A percentile compares a stretch with the other conserved stretches of the same genome.
Conservation (phyloP, 768 basidiomycete genomes). For the Mycena indigotica region DNA sequence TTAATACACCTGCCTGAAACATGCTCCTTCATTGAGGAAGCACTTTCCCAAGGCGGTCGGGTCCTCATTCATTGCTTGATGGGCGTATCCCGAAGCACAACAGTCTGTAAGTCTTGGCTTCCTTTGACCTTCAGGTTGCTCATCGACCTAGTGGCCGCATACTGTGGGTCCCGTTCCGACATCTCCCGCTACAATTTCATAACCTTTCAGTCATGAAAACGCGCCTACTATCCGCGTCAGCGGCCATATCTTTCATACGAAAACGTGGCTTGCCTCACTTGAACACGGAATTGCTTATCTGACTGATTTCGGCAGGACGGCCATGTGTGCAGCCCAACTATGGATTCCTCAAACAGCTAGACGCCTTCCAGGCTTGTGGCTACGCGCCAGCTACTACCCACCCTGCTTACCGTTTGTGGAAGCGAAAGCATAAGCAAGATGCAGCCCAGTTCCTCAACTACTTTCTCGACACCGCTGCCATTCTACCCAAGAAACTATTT, state of each 20-base stretch:
- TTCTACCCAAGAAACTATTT: conserved; percentile 52
- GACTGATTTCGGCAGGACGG: conserved; percentile 32
- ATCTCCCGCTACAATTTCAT: background rate
- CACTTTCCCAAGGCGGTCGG: conserved; percentile 52
- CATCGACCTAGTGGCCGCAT: conserved; percentile 13
- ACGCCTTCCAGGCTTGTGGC: conserved; percentile 53
- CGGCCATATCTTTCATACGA: conserved; percentile 52
- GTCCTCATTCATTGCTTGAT: conserved; percentile 75
- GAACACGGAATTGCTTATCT: conserved; percentile 9
- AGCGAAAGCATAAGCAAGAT: conserved; percentile 53
- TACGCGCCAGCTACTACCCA: conserved; percentile 47
- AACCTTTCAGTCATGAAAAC: conserved; percentile 50
- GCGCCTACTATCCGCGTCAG: conserved; percentile 39
- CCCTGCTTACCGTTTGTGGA: conserved; percentile 58
- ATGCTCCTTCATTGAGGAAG: conserved; percentile 63
- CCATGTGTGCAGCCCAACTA: conserved; percentile 49
- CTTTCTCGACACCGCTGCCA: conserved; percentile 51
- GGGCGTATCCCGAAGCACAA: conserved; percentile 71
- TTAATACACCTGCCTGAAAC: conserved; percentile 64
- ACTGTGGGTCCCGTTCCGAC: conserved; percentile 9
- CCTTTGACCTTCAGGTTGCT: conserved; percentile 6
- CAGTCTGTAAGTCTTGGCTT: conserved; percentile 58
- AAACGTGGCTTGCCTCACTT: conserved; percentile 38
- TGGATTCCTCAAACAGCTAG: conserved; percentile 61
- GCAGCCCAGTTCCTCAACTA: conserved; percentile 55